Evolutionary conservation across 371 early-diverging fungal species (phyloP).

Genomic region (Mycotypha africana): DNA sequence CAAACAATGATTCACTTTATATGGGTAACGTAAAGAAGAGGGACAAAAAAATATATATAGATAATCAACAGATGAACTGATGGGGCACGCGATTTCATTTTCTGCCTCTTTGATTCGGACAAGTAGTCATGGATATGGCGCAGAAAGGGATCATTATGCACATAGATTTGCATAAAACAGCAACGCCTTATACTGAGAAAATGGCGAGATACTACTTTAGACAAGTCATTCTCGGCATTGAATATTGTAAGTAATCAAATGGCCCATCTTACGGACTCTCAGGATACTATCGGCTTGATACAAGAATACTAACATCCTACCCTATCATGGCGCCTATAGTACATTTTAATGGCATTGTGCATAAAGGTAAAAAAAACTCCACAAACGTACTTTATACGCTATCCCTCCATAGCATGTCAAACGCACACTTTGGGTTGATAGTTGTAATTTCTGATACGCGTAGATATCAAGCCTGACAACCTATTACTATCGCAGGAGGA

Average conservation of each 20-base stretch:
- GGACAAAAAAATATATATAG: background rate
- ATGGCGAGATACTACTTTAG: conserved; percentile 60
- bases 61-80: background rate
- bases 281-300: too few species aligned
- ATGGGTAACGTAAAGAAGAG: conserved; percentile 23
- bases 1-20: conserved; percentile 58
- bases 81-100: too few species aligned
- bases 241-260: conserved; percentile 89
- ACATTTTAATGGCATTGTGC: conserved; percentile 14
- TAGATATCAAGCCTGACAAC: conserved; percentile 98
- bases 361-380: conserved; percentile 13
- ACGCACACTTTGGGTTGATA: background rate
- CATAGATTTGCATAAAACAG: conserved; percentile 43
- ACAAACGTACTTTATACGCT: too few species aligned
- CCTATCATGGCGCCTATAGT: too few species aligned
- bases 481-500: conserved; percentile 84
- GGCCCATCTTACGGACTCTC: too few species aligned
- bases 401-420: too few species aligned
- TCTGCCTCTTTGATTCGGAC: background rate
- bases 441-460: background rate
- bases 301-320: too few species aligned
- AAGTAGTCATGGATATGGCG: conserved; percentile 39
- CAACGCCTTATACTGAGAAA: conserved; percentile 48
- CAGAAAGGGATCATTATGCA: conserved; percentile 71
- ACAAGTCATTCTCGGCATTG: conserved; percentile 86